Conservation (phyloP, 2,329 filamentous ascomycete species). For the Diaporthe ampelina region DNA sequence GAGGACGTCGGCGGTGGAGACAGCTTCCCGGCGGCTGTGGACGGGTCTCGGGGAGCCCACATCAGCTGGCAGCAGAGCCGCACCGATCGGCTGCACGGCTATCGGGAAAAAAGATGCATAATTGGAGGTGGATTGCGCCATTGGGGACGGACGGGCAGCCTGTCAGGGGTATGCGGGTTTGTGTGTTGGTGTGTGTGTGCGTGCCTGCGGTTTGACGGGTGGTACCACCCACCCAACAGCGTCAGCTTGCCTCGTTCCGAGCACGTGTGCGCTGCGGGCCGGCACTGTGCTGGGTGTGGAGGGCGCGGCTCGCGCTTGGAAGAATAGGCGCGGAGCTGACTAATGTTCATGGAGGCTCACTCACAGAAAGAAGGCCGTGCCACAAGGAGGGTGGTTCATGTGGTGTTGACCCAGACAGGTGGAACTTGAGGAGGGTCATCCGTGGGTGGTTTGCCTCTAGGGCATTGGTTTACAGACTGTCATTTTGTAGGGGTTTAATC, state of each 20-base stretch:
- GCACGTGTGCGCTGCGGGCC: neutral
- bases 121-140: constrained; percentile 40
- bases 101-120: constrained; percentile 40
- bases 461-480: too few relatives aligned
- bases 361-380: too few relatives aligned
- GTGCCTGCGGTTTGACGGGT: constrained; percentile 1
- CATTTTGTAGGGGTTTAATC: too few relatives aligned
- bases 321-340: neutral
- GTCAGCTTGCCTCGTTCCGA: neutral
- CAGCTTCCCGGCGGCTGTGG: constrained; percentile 31
- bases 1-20: constrained; percentile 42
- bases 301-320: neutral
- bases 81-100: constrained; percentile 40
- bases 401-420: too few relatives aligned
- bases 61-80: constrained; percentile 35
- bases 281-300: constrained; percentile 30
- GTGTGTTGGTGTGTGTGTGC: neutral
- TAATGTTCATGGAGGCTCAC: neutral
- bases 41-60: constrained; percentile 32
- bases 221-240: neutral
- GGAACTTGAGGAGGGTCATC: too few relatives aligned
- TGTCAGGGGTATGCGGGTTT: neutral
- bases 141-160: neutral
- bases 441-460: too few relatives aligned
- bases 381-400: too few relatives aligned